Base-by-base conservation (phyloP, 164 flowering plant species). In the Hamamelis virginiana region DNA sequence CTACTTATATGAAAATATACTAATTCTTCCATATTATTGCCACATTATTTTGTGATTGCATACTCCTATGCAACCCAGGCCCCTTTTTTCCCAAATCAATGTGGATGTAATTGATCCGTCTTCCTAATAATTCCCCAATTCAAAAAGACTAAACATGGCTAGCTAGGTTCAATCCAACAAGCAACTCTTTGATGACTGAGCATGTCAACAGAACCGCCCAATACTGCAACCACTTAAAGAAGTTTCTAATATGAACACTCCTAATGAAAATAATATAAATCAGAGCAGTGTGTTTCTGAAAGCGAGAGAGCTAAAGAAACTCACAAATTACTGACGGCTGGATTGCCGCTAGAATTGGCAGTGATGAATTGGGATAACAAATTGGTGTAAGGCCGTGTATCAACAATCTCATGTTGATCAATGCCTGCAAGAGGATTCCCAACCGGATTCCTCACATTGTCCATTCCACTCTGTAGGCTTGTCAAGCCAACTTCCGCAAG, bases 381-480 rank as follows among this genome's bases (percentile, higher is more conserved):
- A 66, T 91, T 87, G 52, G 80, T 91, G 74, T 92, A 94, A 62
- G 97, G 89, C 46, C 97, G 65, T 0, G 97, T 94, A 69, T 94
- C 98, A 9, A 92, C 86, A 55, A 94, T 92, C 82, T 94, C 97
- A 22, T 75, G 70, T 0, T 91, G 97, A 66, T 94, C 97, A 46
- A 94, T 85, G 46, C 98, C 98, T 1, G 98, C 98, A 64, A 94
- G 78, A 33, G 97, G 97, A 73, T 89, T 94, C 6, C 98, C 98
- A 19, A 92, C 98, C 0, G 98, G 94, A 68, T 94, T 94, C 68
- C 98, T 79, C 28, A 92, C 98, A 78, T 92, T 92, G 85, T 94
- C 98, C 97, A 94, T 94, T 9, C 98, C 98, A 73, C 98, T 94
- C 82, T 94, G 98, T 26, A 94, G 81, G 76, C 97, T 91, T 0